These are phyloP conservation scores for Dactylella cylindrospora DNA, from an alignment of 2,329 filamentous ascomycete species.

Conservation along the genomic window DNA sequence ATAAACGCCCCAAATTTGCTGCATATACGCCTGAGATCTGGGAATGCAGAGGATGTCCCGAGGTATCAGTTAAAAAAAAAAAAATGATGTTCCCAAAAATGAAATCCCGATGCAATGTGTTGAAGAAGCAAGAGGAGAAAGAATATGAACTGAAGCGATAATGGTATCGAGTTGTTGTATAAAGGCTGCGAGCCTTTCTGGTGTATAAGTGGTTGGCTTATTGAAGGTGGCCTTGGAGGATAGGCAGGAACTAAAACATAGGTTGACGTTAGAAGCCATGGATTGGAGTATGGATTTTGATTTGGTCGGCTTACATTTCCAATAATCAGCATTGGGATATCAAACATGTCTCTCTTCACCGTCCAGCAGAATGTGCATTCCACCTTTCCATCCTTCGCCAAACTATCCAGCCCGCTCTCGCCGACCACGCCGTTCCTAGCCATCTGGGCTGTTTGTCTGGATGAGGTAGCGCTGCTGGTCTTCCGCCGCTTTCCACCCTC, in stretches of 20 bases:
- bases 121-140: no score
- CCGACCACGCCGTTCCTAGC: constrained; percentile 58
- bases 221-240: constrained; percentile 32
- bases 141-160: no score
- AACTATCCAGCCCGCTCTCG: constrained; percentile 75
- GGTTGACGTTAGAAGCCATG: neutral
- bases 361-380: constrained; percentile 97
- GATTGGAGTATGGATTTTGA: no score
- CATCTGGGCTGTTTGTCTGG: constrained; percentile 44
- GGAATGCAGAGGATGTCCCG: no score
- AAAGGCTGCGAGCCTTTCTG: no score
- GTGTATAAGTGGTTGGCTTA: no score
- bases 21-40: no score
- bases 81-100: no score
- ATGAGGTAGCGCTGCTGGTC: constrained; percentile 19
- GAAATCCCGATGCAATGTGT: no score
- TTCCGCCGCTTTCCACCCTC: constrained; percentile 47
- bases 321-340: constrained; percentile 97
- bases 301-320: constrained; percentile 88
- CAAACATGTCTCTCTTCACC: constrained; percentile 93
- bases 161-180: no score
- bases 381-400: constrained; percentile 85
- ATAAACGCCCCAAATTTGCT: no score
- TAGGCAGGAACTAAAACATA: constrained; percentile 27
- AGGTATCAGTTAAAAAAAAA: no score